Evolutionary conservation across 371 early-diverging fungal genomes (phyloP).

Genomic region (Rhizopus arrhizus): DNA sequence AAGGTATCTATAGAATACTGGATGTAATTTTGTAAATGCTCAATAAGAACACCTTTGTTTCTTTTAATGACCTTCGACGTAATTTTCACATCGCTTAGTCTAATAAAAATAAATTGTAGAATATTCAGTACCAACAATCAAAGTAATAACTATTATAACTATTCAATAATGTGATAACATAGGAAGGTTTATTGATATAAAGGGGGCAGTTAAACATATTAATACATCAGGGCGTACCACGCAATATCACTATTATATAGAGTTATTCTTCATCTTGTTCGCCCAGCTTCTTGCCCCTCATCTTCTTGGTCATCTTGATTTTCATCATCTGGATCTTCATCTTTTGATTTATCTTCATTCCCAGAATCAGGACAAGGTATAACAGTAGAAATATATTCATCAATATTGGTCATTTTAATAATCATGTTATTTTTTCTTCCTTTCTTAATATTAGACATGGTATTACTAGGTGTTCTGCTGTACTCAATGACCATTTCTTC

Average conservation of each 20-base stretch:
- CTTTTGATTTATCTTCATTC: constrained; percentile 2
- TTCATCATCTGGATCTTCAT: background rate
- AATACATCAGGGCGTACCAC: constrained; percentile 1
- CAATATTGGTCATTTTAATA: background rate
- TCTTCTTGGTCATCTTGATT: constrained; percentile 1
- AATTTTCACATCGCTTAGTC: constrained; percentile 1
- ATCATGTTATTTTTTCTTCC: constrained; percentile 4
- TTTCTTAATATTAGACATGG: constrained; percentile 7
- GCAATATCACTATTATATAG: background rate
- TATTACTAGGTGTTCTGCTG: constrained; percentile 4
- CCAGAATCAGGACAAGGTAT: constrained; percentile 9
- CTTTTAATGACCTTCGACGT: constrained; percentile 18
- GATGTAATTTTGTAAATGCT: constrained; percentile 26
- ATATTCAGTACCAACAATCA: constrained; percentile 3
- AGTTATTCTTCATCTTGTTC: background rate
- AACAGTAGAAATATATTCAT: constrained; percentile 9
- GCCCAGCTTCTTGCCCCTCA: background rate
- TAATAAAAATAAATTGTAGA: constrained; percentile 3
- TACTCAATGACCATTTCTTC: constrained; percentile 8
- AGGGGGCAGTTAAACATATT: constrained; percentile 6
- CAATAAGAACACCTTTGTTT: constrained; percentile 16
- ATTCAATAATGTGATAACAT: constrained; percentile 1
- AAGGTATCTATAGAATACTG: constrained; percentile 23
- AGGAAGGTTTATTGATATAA: constrained; percentile 9
- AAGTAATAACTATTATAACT: constrained; percentile 5